Conservation (phyloP, 2,329 filamentous ascomycete species). For the Mollisiaceae sp. region DNA sequence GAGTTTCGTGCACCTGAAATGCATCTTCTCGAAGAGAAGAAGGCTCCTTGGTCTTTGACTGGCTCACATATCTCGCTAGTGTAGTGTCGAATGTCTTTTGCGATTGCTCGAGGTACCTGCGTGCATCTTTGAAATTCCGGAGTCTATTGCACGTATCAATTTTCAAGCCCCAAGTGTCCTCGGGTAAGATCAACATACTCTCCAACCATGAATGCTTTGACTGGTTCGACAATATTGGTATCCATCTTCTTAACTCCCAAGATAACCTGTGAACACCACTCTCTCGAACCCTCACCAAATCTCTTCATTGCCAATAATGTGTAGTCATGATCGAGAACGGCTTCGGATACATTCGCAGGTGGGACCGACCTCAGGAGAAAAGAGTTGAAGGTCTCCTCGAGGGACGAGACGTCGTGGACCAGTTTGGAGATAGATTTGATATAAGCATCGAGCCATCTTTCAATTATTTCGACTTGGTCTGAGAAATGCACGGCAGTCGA, state of each 20-base stretch:
- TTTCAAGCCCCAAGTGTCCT: not conserved
- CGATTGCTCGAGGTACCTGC: slow-evolving; percentile 74
- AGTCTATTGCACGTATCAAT: slow-evolving; percentile 47
- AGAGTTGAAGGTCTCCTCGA: slow-evolving; percentile 80
- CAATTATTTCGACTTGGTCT: slow-evolving; percentile 89
- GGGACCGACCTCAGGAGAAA: slow-evolving; percentile 81
- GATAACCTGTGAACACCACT: slow-evolving; percentile 83
- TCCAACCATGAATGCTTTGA: slow-evolving; percentile 75
- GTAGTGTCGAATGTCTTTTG: slow-evolving; percentile 86
- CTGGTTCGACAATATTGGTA: slow-evolving; percentile 76
- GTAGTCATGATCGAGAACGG: slow-evolving; percentile 93
- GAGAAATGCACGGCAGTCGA: slow-evolving; percentile 84
- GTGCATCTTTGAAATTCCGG: slow-evolving; percentile 83
- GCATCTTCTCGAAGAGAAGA: slow-evolving; percentile 92
- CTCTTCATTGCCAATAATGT: slow-evolving; percentile 84
- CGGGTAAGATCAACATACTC: slow-evolving; percentile 52
- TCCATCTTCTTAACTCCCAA: slow-evolving; percentile 80
- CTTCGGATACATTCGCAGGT: slow-evolving; percentile 75
- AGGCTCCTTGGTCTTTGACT: slow-evolving; percentile 92
- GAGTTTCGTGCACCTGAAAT: slow-evolving; percentile 91
- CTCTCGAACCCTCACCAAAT: slow-evolving; percentile 82
- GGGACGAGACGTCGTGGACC: slow-evolving; percentile 67
- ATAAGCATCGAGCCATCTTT: slow-evolving; percentile 86
- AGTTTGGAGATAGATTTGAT: slow-evolving; percentile 66
- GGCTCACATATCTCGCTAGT: slow-evolving; percentile 79